phyloP scores from a whole-genome alignment of 2,329 filamentous ascomycete genomes.

The Arachnomyces sp. region DNA sequence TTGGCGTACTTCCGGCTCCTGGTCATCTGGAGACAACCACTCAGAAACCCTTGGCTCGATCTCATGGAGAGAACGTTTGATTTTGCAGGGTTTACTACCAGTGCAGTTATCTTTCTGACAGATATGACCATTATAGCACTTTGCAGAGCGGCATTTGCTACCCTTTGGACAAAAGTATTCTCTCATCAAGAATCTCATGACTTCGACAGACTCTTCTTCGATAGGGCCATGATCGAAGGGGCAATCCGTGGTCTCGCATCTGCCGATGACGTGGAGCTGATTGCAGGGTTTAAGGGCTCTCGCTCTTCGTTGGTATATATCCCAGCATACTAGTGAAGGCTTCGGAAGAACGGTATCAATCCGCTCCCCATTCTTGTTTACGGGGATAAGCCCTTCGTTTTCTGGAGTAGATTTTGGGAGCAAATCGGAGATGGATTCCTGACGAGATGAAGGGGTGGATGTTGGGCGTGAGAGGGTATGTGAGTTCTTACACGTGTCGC shows the following conservation, averaged over 20 bases:
- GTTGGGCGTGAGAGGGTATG: slow-evolving; percentile 22
- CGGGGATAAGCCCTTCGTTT: slow-evolving; percentile 29
- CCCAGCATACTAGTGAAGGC: slow-evolving; percentile 31
- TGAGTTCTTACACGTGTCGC: slow-evolving; percentile 23
- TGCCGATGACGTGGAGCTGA: slow-evolving; percentile 37
- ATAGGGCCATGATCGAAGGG: slow-evolving; percentile 42
- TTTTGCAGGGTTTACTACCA: slow-evolving; percentile 23
- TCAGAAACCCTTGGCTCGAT: slow-evolving; percentile 10
- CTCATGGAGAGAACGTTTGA: slow-evolving; percentile 20
- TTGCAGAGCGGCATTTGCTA: slow-evolving; percentile 33
- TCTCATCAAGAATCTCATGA: slow-evolving; percentile 40
- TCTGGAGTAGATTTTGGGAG: slow-evolving; percentile 12
- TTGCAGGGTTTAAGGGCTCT: slow-evolving; percentile 43
- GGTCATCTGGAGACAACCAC: no score
- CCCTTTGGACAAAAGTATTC: slow-evolving; percentile 36
- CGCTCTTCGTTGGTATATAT: slow-evolving; percentile 32
- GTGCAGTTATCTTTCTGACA: slow-evolving; percentile 28
- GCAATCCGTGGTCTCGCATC: slow-evolving; percentile 33
- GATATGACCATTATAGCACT: slow-evolving; percentile 42
- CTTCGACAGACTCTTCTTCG: slow-evolving; percentile 30
- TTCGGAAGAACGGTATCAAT: slow-evolving; percentile 38
- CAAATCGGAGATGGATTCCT: slow-evolving; percentile 15
- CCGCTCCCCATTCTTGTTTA: slow-evolving; percentile 43
- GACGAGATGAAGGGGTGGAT: slow-evolving; percentile 14
- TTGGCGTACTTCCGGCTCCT: no score